Evolutionary conservation across 257 asterid species (phyloP), one percentile per base, ranked within the genome.

Genomic region (Solanum chiquidenum): DNA sequence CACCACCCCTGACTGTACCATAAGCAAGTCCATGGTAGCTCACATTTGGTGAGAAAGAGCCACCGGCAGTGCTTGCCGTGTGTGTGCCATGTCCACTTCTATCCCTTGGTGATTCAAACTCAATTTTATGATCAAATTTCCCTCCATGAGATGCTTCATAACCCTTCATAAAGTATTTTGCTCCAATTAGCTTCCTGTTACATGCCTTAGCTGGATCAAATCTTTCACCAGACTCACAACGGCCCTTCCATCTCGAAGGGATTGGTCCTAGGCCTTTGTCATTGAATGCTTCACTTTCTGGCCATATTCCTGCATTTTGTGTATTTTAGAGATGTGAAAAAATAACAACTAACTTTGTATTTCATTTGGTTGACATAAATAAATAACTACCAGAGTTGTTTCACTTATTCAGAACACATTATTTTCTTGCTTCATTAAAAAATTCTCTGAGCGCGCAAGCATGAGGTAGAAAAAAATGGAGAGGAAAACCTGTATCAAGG

Each of bases 171-270:
- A 89, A 93, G 84, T 77, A 89, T 18, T 93, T 93, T 37, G 94
- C 94, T 85, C 94, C 94, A 31, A 91, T 89, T 66, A 92, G 38
- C 87, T 92, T 92, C 38, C 49, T 88, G 82, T 91, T 90, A 90
- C 92, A 92, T 66, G 87, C 83, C 14, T 73, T 40, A 16, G 86
- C 12, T 4, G 93, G 85, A 13, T 86, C 23, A 62, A 91, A 92
- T 9, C 5, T 16, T 14, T 40, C 46, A 14, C 92, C 92, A 2
- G 89, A 52, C 33, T 89, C 49, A 58, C 92, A 92, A 12, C 16
- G 72, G 34, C 94, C 94, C 76, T 90, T 91, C 93, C 93, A 91
- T 69, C 38, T 88, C 0, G 93, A 46, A 10, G 94, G 95, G 76
- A 92, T 88, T 42, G 93, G 93, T 0, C 94, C 91, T 4, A 90